Base-by-base conservation (phyloP, 2,329 filamentous ascomycete species). In the Didymella keratinophila region DNA sequence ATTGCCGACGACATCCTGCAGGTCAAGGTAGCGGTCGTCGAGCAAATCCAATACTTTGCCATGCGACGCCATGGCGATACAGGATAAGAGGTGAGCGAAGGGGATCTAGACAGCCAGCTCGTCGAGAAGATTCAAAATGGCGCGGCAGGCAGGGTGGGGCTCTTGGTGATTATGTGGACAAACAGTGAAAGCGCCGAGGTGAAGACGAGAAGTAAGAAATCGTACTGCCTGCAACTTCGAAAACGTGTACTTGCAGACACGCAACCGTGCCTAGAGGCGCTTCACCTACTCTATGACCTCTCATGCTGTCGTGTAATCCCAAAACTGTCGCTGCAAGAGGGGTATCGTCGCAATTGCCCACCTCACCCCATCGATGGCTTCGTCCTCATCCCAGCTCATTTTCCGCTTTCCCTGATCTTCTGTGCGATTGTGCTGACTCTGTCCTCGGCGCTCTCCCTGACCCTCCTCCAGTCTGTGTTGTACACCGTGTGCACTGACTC, bases 391-490 rank as follows among this genome's bases (percentile, higher is more conserved):
- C 9, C 25, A n/a, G 1, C 60, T 64, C 60, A 72, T 62, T 75
- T 74, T 52, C 65, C 50, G 25, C 67, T 62, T 41, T 72, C 71
- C 61, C 64, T 69, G 11, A 78, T 67, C 58, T 69, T 78, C 58
- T 71, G 64, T 54, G 77, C 69, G 36, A 79, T 46, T 11, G 59
- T 59, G 28, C 71, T 72, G 6, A 78, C 72, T 46, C 72, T 72
- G 56, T 80, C 79, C 63, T 82, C 81, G 12, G 76, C 68, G 7
- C 71, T 68, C 62, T 79, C 75, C 46, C 79, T 69, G 49, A 76
- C 72, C 37, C 67, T 74, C 50, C 73, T 71, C 81, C 81, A 83
- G 56, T 83, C 79, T 18, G 75, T 77, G n/a, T 72, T 71, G 67
- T 82, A 78, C 23, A 80, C 62, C 54, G 70, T 77, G 69, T 73